Evolutionary conservation across 2,329 filamentous ascomycete species (phyloP).

Genomic region (Phaeosphaeria sp.): DNA sequence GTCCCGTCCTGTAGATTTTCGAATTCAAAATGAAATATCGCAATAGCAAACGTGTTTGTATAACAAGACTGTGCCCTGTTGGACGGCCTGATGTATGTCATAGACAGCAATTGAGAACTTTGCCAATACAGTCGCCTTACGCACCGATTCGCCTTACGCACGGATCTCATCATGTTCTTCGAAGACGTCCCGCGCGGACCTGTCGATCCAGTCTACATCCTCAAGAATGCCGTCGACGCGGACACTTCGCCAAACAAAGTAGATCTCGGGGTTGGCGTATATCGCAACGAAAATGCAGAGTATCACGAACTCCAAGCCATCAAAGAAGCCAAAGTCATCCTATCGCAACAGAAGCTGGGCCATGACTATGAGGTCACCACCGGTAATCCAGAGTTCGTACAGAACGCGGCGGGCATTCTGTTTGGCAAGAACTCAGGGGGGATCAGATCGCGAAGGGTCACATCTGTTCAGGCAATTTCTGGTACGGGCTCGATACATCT

Average conservation of each 20-base stretch:
- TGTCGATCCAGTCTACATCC: conserved; percentile 42
- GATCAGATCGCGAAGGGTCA: conserved; percentile 24
- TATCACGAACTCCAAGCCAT: conserved; percentile 43
- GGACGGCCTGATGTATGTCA: too few relatives aligned
- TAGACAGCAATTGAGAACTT: too few relatives aligned
- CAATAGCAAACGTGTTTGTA: too few relatives aligned
- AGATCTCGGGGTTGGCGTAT: conserved; percentile 49
- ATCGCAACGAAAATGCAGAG: conserved; percentile 41
- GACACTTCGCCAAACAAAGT: conserved; percentile 42
- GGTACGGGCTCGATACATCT: conserved; percentile 50
- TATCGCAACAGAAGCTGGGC: conserved; percentile 15
- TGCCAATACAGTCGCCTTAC: too few relatives aligned
- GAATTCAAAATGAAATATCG: not conserved
- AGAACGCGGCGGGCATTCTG: conserved; percentile 36
- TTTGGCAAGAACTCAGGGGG: conserved; percentile 34
- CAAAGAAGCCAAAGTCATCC: conserved; percentile 18
- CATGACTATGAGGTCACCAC: conserved; percentile 45
- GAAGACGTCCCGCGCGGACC: conserved; percentile 33
- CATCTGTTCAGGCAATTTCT: conserved; percentile 50
- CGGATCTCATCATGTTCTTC: conserved; percentile 22
- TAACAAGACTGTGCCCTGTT: too few relatives aligned
- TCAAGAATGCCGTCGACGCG: conserved; percentile 41
- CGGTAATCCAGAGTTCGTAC: conserved; percentile 40
- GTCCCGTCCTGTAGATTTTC: not conserved
- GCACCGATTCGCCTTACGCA: not conserved